Base-by-base conservation (phyloP, 495 filamentous ascomycete species). In the Glarea lozoyensis region DNA sequence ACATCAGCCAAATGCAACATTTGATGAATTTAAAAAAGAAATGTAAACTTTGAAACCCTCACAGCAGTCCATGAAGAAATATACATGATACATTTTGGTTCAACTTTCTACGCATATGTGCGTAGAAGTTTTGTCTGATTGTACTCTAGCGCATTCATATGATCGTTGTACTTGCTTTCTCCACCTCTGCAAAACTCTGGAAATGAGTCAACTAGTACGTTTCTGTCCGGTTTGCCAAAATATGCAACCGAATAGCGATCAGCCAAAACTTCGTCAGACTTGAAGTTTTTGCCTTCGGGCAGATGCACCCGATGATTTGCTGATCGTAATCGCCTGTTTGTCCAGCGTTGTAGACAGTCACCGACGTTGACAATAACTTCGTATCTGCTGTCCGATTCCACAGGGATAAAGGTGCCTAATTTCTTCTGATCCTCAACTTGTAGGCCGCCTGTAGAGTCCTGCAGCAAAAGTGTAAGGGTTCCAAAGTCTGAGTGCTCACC, bases 241-340 rank as follows among this genome's bases (percentile, higher is more conserved):
- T 73, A 80, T 3, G 75, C 72, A 47, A 80, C 78, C n/a, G 73
- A 78, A 43, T 73, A 79, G 18, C 76, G 58, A 32, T 66, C 59
- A 40, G 59, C 60, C 4, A 69, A 72, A 57, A 75, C 67, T n/a
- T 29, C 25, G n/a, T n/a, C 25, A 7, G 25, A 29, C n/a, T 29
- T 29, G 9, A 60, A 49, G n/a, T 58, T 40, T 16, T 51, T 44
- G 9, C 63, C 56, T 43, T 65, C 58, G 20, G 72, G 71, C 12
- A 68, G 35, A 10, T 56, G 59, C 4, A 77, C 72, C 11, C 69
- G 66, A 50, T 77, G 72, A 29, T 66, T 67, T 6, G 71, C 75
- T 16, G 72, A 76, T 37, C 60, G 60, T 16, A 76, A 55, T 19
- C 10, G 37, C 69, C 65, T 68, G 52, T 76, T 76, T 37, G 69